phyloP scores from a whole-genome alignment of 306 rosid genomes.

The Trifolium repens region DNA sequence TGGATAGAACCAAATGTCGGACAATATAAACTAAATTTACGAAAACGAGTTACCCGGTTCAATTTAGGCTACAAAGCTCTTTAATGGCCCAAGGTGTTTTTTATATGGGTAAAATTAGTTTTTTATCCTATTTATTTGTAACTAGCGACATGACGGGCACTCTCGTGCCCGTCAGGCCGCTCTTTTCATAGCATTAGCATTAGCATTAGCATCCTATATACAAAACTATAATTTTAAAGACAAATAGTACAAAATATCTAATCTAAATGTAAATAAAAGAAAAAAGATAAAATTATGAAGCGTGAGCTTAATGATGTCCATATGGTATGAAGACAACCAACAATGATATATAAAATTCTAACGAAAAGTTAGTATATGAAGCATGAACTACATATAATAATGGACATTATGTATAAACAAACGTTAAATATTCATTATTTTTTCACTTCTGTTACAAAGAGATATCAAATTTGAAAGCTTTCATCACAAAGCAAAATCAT shows the following conservation, averaged over 20 bases:
- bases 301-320: too few species aligned
- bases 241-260: slow-evolving; percentile 18
- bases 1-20: too few species aligned
- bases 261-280: neutral
- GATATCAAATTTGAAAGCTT: neutral
- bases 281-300: slow-evolving; percentile 6
- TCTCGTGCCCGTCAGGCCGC: too few species aligned
- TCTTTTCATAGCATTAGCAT: too few species aligned
- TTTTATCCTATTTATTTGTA: too few species aligned
- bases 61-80: too few species aligned
- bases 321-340: neutral
- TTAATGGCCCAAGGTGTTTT: too few species aligned
- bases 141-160: too few species aligned
- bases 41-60: too few species aligned
- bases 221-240: slow-evolving; percentile 26
- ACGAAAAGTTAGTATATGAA: neutral
- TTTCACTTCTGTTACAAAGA: neutral
- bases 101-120: too few species aligned
- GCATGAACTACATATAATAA: slow-evolving; percentile 6
- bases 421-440: slow-evolving; percentile 1
- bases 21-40: too few species aligned
- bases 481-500: slow-evolving; percentile 19
- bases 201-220: slow-evolving; percentile 5
- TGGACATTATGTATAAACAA: slow-evolving; percentile 1
- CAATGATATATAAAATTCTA: neutral